A percentile compares a stretch with the other conserved stretches of the same genome.
Conservation (phyloP, 352 stramenopile genomes). For the Albugo laibachii region DNA sequence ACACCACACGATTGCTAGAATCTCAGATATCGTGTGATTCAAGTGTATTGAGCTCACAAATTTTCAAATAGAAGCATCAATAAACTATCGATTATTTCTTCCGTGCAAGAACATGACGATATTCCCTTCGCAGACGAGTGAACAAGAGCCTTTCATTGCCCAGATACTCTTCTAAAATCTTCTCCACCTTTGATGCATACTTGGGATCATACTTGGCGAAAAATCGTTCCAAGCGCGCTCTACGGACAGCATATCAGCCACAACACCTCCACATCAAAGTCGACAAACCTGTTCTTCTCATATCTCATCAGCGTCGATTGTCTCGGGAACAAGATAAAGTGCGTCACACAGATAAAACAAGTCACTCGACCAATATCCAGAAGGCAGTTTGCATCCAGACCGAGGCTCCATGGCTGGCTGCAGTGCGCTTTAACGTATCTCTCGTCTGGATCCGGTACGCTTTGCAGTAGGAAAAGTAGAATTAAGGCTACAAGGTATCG, state of each 20-base stretch:
- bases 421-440: constrained; percentile 1
- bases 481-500: background rate
- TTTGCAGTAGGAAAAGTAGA: background rate
- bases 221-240: constrained; percentile 18
- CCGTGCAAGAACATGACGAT: constrained; percentile 3
- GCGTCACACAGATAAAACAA: constrained; percentile 15
- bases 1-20: no score
- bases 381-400: background rate
- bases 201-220: constrained; percentile 24
- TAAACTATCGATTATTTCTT: no score
- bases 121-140: constrained; percentile 20
- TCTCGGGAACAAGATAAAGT: constrained; percentile 19
- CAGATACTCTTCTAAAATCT: constrained; percentile 23
- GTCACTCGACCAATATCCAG: constrained; percentile 14
- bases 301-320: constrained; percentile 14
- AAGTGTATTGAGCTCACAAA: no score
- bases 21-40: no score
- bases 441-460: constrained; percentile 3
- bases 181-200: constrained; percentile 18
- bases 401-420: background rate
- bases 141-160: constrained; percentile 36
- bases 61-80: no score
- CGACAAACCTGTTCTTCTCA: constrained; percentile 14
- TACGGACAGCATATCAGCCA: background rate
- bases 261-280: background rate